Base-by-base conservation (phyloP, 176 grass and related monocot genomes). In the Carex scoparia region DNA sequence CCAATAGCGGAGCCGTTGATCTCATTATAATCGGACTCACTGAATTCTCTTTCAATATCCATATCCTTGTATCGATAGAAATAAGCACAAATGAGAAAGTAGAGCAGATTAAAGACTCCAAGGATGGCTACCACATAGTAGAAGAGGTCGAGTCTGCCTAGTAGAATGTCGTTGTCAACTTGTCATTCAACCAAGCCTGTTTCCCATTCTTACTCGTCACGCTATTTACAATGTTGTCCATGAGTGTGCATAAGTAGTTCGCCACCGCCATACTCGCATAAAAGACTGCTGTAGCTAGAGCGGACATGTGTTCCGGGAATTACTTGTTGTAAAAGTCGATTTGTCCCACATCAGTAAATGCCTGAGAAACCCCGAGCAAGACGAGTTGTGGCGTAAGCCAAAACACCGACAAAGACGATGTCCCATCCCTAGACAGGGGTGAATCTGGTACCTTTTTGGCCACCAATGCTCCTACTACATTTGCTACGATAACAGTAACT, bases 321-420 rank as follows among this genome's bases (percentile, higher is more conserved):
- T 98, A 89, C 78, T 85, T 88, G 65, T 98, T 98, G 71, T 94
- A 94, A 75, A 98, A 90, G 69, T 98, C 88, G 23, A 94, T 90
- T 84, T 94, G 93, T 61, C 91, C 92, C 61, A 98, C 88, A 70
- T 85, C 85, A 9, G 85, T 89, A 84, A 98, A 90, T 57, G 88
- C 89, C 82, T 91, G 84, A 16, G 89, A 88, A 42, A 93, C 65
- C 80, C 95, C 92, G 69, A 98, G 85, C 79, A 98, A 84, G 27
- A 89, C 23, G 31, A 98, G 81, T 82, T 93, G 91, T 55, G 91
- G 95, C 42, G 86, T 86, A 61, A 98, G 91, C 95, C 92, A 93
- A 69, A 93, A 27, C 23, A 86, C 88, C 18, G 91, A 87, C 86
- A 98, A 81, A 40, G 89, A 86, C 27, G 92, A 89, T 31, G 49